Evolutionary conservation across 805 yeast species (phyloP), one percentile per base, ranked within the genome.

Genomic region (Torulaspora gathmanii): DNA sequence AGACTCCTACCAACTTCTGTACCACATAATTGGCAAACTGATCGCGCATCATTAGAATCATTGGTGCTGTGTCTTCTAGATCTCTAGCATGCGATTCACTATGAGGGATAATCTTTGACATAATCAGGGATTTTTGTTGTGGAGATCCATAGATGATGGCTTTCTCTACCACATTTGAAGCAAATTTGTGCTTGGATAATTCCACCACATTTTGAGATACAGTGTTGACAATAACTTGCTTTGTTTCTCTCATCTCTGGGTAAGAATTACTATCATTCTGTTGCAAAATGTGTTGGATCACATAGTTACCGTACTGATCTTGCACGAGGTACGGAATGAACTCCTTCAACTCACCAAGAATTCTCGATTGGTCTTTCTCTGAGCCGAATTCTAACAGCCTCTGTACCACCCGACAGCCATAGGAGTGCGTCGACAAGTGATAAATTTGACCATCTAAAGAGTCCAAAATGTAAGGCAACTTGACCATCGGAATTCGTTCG

Each of bases 291-390:
- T 93, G 97, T 66, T 93, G 99, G 60, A 93, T 88, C 31, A 93
- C 99, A 61, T 93, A 93, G 70, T 93, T 93, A 49, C 99, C 99
- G 64, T 88, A 93, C 70, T 93, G 98, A 63, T 93, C 98, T 63
- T 88, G 95, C 46, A 90, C 86, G 58, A 93, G 73, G 58, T 78
- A 81, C 52, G 77, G 83, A 19, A 87, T 77, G 58, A 78, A 84
- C 41, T 80, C 77, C 55, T 82, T 82, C 57, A 93, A 72, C 61
- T 88, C 95, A 20, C 69, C 70, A 57, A 93, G 67, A 44, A 93
- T 82, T 42, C 70, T 72, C 20, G 72, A 68, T 64, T 86, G 90
- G 56, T 88, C 90, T 5, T 71, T 75, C 7, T 64, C 65, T 19
- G 75, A 71, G 2, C 95, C 86, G 66, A 78, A 83, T 66, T 93